phyloP scores from a whole-genome alignment of 2,329 filamentous ascomycete species.

The Trichothecium roseum region DNA sequence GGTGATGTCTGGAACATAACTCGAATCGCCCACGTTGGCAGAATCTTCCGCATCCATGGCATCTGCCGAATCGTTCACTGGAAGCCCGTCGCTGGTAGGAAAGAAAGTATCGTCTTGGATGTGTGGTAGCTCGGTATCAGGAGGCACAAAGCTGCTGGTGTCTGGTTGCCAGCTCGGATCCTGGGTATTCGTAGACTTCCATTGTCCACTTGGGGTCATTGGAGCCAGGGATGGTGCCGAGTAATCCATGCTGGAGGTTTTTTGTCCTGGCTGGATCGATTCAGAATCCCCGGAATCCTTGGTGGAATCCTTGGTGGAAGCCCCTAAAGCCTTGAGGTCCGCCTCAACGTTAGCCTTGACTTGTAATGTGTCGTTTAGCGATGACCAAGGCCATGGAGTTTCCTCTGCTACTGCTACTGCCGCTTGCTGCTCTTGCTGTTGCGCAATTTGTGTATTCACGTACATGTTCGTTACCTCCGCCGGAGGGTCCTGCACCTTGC shows the following conservation, averaged over 20 bases:
- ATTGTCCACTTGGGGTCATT: not conserved
- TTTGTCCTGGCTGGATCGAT: slow-evolving; percentile 1
- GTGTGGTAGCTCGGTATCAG: too few relatives aligned
- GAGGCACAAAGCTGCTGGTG: slow-evolving; percentile 1
- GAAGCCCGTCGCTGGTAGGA: too few relatives aligned
- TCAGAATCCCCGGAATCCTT: not conserved
- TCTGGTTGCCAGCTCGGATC: not conserved
- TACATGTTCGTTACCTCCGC: not conserved
- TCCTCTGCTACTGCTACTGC: too few relatives aligned
- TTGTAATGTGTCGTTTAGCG: not conserved
- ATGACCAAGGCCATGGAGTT: too few relatives aligned
- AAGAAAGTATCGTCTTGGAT: too few relatives aligned
- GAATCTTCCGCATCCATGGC: too few relatives aligned
- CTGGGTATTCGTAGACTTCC: not conserved
- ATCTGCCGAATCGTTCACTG: too few relatives aligned
- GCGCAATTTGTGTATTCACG: not conserved
- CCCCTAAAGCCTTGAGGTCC: not conserved
- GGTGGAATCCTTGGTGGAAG: not conserved
- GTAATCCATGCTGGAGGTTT: not conserved
- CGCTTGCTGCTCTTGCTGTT: not conserved
- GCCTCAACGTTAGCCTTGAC: not conserved
- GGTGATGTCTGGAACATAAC: too few relatives aligned
- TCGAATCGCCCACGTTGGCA: too few relatives aligned
- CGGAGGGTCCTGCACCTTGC: slow-evolving; percentile 42
- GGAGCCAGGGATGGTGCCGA: not conserved